Percentiles rank a stretch among this genome's conserved stretches.
phyloP scores from a whole-genome alignment of 2,329 filamentous ascomycete species.

The Calonectria pauciramosa region DNA sequence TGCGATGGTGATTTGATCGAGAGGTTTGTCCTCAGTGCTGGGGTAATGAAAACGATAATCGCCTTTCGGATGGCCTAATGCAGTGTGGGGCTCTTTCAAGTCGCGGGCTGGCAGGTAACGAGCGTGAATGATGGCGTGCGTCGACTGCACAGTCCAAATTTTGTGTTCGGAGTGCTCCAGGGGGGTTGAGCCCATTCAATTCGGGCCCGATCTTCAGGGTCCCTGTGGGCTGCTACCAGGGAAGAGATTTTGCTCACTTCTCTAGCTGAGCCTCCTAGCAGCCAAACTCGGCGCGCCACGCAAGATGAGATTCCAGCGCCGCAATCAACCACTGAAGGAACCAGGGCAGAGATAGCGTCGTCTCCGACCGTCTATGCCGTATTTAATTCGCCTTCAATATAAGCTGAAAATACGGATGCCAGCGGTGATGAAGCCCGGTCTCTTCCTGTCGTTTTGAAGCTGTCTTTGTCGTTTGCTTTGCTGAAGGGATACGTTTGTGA shows the following conservation, averaged over 20 bases:
- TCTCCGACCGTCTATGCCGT: not conserved
- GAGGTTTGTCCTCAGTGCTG: not conserved
- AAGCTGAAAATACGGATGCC: not conserved
- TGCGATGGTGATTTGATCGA: not conserved
- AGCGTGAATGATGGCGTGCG: constrained; percentile 2
- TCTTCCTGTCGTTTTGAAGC: constrained; percentile 9
- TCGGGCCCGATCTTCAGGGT: not conserved
- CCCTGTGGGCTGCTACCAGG: not conserved
- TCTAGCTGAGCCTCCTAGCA: not conserved
- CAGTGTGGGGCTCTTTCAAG: constrained; percentile 8
- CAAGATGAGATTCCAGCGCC: constrained; percentile 4
- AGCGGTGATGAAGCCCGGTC: not conserved
- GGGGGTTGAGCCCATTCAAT: not conserved
- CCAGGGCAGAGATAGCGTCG: not conserved
- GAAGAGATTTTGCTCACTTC: not conserved
- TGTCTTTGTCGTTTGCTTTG: constrained; percentile 13
- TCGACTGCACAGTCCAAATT: not conserved
- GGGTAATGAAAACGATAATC: not conserved
- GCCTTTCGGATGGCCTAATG: constrained; percentile 3
- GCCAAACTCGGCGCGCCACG: constrained; percentile 3
- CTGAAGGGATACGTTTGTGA: constrained; percentile 1
- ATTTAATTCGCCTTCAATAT: not conserved
- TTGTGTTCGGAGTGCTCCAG: not conserved
- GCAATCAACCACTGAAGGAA: not conserved
- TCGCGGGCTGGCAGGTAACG: constrained; percentile 10